phyloP scores from a whole-genome alignment of 495 filamentous ascomycete species.

The Tuber umbilicatum region DNA sequence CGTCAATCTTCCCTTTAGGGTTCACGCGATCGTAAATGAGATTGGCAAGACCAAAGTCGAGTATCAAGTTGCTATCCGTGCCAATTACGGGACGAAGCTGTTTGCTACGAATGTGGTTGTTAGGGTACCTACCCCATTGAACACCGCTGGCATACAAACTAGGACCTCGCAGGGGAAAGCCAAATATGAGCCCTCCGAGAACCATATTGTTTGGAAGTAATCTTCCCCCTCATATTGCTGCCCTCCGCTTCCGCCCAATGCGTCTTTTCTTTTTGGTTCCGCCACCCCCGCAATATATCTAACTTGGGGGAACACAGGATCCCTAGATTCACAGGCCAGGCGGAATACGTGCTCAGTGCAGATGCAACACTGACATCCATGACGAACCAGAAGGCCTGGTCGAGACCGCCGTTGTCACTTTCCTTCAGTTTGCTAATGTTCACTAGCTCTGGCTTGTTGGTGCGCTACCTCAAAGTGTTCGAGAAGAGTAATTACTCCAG shows the following conservation, averaged over 20 bases:
- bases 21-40: conserved; percentile 97
- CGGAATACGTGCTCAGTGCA: conserved; percentile 87
- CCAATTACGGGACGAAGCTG: conserved; percentile 91
- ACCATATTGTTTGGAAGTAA: conserved; percentile 94
- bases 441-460: conserved; percentile 83
- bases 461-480: conserved; percentile 97
- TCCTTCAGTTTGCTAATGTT: conserved; percentile 97
- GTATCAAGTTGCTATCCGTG: conserved; percentile 94
- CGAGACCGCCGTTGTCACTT: conserved; percentile 81
- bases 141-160: conserved; percentile 92
- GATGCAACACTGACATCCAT: conserved; percentile 90
- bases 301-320: conserved; percentile 47
- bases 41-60: conserved; percentile 96
- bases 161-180: conserved; percentile 91
- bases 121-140: conserved; percentile 89
- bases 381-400: conserved; percentile 99
- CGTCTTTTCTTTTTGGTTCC: background rate
- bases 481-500: conserved; percentile 98
- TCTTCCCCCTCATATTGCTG: conserved; percentile 2
- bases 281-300: conserved; percentile 1
- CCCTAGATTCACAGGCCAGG: conserved; percentile 87
- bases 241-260: background rate
- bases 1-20: conserved; percentile 97
- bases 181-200: conserved; percentile 96
- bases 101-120: conserved; percentile 98